A percentile compares a stretch with the other conserved stretches of the same genome.
phyloP scores from a whole-genome alignment of 306 rosid genomes.

The Trifolium dubium region DNA sequence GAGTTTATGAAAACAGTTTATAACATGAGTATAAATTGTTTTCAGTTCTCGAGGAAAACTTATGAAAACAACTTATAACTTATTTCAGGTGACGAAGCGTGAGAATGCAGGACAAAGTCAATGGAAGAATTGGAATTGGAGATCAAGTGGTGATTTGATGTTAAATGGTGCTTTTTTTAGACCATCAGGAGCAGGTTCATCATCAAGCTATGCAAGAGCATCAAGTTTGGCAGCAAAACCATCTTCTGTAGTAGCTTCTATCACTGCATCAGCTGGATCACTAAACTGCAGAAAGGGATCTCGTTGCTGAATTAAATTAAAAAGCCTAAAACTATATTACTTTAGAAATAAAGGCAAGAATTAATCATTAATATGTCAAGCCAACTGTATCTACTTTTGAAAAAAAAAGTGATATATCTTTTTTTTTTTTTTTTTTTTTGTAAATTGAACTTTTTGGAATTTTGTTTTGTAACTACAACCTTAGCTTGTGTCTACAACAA shows the following conservation, averaged over 20 bases:
- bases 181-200: slow-evolving; percentile 72
- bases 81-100: slow-evolving; percentile 67
- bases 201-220: slow-evolving; percentile 81
- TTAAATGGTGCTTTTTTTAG: slow-evolving; percentile 87
- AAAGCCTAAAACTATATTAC: not conserved
- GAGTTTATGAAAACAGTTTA: no score
- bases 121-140: slow-evolving; percentile 97
- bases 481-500: slow-evolving; percentile 46
- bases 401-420: slow-evolving; percentile 33
- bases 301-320: slow-evolving; percentile 51
- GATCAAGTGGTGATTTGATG: slow-evolving; percentile 75
- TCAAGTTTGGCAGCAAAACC: slow-evolving; percentile 84
- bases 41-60: no score
- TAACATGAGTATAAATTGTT: no score
- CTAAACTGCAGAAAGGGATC: slow-evolving; percentile 72
- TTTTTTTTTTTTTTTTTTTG: slow-evolving; percentile 28
- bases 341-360: slow-evolving; percentile 39
- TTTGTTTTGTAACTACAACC: slow-evolving; percentile 54
- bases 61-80: no score
- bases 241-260: slow-evolving; percentile 61
- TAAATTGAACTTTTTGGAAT: slow-evolving; percentile 36
- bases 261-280: slow-evolving; percentile 78
- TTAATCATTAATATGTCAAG: slow-evolving; percentile 13
- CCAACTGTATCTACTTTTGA: not conserved
- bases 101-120: slow-evolving; percentile 57